phyloP scores from a whole-genome alignment of 805 yeast species.

The Clavispora vitiphila region DNA sequence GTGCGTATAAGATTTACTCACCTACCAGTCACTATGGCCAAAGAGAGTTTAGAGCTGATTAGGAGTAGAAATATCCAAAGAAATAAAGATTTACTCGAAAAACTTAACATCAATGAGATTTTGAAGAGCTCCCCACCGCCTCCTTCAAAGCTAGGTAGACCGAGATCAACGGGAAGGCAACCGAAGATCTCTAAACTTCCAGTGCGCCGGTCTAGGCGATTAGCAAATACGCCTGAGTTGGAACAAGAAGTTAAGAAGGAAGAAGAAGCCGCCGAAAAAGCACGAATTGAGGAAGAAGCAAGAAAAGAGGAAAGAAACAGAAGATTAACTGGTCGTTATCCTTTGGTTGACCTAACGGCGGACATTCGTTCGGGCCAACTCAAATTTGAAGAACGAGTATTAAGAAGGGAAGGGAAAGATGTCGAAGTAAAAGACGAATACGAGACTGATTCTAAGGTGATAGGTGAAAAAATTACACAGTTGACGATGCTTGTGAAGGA shows the following conservation, averaged over 20 bases:
- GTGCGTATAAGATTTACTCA: background rate
- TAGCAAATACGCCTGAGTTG: conserved; percentile 50
- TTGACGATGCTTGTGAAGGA: background rate
- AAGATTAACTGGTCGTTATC: conserved; percentile 62
- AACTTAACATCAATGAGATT: conserved; percentile 50
- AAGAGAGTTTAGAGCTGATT: conserved; percentile 7
- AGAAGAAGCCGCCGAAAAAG: conserved; percentile 40
- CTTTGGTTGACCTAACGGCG: conserved; percentile 53
- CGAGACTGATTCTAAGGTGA: background rate
- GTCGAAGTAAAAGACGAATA: background rate
- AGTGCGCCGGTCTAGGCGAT: conserved; percentile 68
- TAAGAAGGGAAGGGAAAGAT: conserved; percentile 1
- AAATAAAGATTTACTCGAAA: conserved; percentile 68
- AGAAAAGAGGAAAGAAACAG: conserved; percentile 40
- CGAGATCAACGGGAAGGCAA: conserved; percentile 10
- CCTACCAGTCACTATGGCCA: background rate
- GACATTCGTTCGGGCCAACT: conserved; percentile 35
- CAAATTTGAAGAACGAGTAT: conserved; percentile 26
- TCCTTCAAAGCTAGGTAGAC: background rate
- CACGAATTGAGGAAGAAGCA: conserved; percentile 4
- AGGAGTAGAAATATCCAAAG: conserved; percentile 66
- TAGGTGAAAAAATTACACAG: background rate
- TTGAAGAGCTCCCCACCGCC: background rate
- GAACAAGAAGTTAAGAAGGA: conserved; percentile 27
- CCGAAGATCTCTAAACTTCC: conserved; percentile 35